A percentile compares a stretch with the other conserved stretches of the same genome.
Conservation (phyloP, 1,284 basidiomycete genomes). For the Marasmius oreades region DNA sequence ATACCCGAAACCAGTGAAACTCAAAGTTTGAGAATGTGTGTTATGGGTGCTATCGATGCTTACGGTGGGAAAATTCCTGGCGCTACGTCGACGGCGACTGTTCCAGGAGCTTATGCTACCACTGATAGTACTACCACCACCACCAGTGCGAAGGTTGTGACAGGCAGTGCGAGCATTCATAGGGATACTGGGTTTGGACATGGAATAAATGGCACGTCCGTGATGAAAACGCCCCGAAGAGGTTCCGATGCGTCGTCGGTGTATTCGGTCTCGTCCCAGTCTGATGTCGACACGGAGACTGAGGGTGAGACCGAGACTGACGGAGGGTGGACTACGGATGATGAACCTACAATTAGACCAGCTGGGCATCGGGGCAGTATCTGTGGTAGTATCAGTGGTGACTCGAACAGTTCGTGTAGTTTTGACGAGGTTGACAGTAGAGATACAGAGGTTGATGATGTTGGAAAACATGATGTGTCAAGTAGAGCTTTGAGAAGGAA, state of each 20-base stretch:
- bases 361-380: conserved; percentile 26
- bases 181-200: background rate
- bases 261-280: conserved; percentile 15
- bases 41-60: conserved; percentile 54
- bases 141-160: conserved; percentile 1
- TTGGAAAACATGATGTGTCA: conserved; percentile 1
- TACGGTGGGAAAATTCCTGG: conserved; percentile 35
- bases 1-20: background rate
- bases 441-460: conserved; percentile 16
- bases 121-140: background rate
- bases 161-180: background rate
- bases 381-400: conserved; percentile 14
- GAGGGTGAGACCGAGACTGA: conserved; percentile 41
- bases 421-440: conserved; percentile 15
- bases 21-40: conserved; percentile 28
- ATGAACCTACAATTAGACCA: conserved; percentile 70
- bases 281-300: conserved; percentile 41
- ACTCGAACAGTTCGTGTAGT: conserved; percentile 16
- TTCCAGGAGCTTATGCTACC: background rate
- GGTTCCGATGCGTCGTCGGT: conserved; percentile 19
- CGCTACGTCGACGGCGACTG: conserved; percentile 19
- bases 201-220: background rate
- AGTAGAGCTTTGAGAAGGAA: conserved; percentile 5
- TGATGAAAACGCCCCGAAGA: conserved; percentile 16
- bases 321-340: conserved; percentile 61